Conservation (phyloP, 2,329 filamentous ascomycete species). For the Helotiales sp. region DNA sequence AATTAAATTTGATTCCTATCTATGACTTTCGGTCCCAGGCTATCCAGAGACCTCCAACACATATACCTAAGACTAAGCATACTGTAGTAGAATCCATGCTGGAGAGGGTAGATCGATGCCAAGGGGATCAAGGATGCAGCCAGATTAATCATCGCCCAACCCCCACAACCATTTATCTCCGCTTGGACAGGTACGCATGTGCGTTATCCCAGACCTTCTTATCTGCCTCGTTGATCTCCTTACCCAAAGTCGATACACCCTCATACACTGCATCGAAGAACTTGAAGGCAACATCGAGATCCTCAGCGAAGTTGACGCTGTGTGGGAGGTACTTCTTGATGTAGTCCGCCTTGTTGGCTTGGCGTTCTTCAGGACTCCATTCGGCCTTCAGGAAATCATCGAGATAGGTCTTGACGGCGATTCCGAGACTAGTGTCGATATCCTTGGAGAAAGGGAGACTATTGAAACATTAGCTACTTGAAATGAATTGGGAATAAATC, state of each 20-base stretch:
- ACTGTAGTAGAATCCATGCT: background rate
- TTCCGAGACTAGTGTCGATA: conserved; percentile 76
- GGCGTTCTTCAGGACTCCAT: conserved; percentile 56
- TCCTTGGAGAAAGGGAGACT: conserved; percentile 72
- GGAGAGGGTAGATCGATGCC: background rate
- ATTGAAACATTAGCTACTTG: conserved; percentile 21
- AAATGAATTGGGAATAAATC: background rate
- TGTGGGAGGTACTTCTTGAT: conserved; percentile 56
- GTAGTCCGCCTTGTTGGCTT: conserved; percentile 55
- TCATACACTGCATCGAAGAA: conserved; percentile 63
- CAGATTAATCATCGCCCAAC: conserved; percentile 35
- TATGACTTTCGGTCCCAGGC: conserved; percentile 2
- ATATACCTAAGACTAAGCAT: conserved; percentile 13
- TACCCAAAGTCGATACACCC: conserved; percentile 60
- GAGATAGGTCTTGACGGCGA: conserved; percentile 80
- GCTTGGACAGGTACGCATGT: conserved; percentile 53
- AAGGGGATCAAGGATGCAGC: conserved; percentile 18
- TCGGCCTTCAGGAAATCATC: conserved; percentile 68
- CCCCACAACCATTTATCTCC: conserved; percentile 32
- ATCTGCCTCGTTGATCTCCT: conserved; percentile 53
- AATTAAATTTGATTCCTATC: conserved; percentile 24
- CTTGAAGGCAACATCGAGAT: conserved; percentile 60
- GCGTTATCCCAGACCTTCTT: conserved; percentile 61
- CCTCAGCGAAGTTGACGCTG: conserved; percentile 62
- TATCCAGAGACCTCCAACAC: conserved; percentile 8